Percentiles rank a stretch among this genome's conserved stretches.
These are phyloP conservation scores for Trametes hirsuta DNA, from an alignment of 1,284 basidiomycete species.

Conservation along the genomic window DNA sequence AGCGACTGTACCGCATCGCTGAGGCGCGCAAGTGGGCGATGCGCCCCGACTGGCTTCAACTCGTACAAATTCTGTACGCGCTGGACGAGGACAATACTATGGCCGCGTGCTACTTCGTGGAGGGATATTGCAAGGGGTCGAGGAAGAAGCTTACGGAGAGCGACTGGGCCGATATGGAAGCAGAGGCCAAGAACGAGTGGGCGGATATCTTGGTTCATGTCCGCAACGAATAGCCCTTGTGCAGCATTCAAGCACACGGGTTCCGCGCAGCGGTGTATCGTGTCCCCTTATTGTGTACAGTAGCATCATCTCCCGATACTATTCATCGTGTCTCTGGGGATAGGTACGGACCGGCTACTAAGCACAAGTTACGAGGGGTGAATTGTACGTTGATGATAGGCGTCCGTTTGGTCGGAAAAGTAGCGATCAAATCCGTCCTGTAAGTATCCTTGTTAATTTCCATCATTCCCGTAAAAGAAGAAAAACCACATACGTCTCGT, in stretches of 20 bases:
- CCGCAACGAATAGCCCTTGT: background rate
- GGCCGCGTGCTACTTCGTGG: background rate
- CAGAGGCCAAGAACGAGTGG: background rate
- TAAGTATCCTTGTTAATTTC: background rate
- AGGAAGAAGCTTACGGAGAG: background rate
- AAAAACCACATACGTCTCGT: conserved; percentile 58
- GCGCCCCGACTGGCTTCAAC: background rate
- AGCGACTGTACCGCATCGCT: background rate
- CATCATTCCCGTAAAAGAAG: background rate
- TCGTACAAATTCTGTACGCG: background rate
- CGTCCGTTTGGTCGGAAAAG: conserved; percentile 95
- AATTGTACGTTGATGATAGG: conserved; percentile 93
- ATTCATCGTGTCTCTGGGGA: conserved; percentile 58
- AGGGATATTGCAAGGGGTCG: background rate
- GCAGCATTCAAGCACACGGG: background rate
- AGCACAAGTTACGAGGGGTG: conserved; percentile 91
- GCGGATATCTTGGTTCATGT: background rate
- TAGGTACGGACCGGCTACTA: conserved; percentile 80
- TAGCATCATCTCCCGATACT: conserved; percentile 1
- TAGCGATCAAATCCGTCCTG: conserved; percentile 87
- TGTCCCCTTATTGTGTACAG: background rate
- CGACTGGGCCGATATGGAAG: background rate
- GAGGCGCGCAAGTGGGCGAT: background rate
- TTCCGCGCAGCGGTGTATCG: background rate
- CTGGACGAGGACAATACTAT: background rate